These are phyloP conservation scores for Blastocystis hominis DNA, from an alignment of 352 stramenopile genomes.

Conservation along the genomic window DNA sequence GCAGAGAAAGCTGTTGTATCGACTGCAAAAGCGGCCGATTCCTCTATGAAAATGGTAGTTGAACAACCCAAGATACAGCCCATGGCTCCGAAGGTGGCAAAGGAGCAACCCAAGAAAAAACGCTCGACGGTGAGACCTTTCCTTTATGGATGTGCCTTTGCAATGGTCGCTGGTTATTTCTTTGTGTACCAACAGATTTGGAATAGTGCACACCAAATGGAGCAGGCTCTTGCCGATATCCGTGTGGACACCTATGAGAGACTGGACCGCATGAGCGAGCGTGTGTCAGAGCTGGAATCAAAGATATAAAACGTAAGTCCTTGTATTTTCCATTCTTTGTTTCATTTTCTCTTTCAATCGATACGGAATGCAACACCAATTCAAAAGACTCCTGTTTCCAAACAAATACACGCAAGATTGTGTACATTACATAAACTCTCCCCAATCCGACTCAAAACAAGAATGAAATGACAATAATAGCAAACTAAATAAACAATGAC, in stretches of 20 bases:
- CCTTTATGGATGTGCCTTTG: constrained; percentile 5
- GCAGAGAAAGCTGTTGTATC: background rate
- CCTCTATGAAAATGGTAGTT: background rate
- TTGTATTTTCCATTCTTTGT: background rate
- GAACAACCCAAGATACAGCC: too few species aligned
- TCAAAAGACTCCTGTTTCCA: too few species aligned
- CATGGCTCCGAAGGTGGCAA: background rate
- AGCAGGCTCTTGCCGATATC: constrained; percentile 39
- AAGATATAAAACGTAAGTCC: background rate
- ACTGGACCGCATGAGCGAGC: background rate
- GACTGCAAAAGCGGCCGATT: background rate
- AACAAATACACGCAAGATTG: too few species aligned
- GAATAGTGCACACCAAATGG: constrained; percentile 44
- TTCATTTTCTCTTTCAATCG: too few species aligned
- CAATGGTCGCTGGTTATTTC: constrained; percentile 39
- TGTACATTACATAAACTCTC: too few species aligned
- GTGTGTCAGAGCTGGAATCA: background rate
- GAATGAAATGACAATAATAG: too few species aligned
- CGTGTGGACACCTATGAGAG: constrained; percentile 29
- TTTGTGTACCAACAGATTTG: constrained; percentile 43
- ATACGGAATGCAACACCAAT: too few species aligned
- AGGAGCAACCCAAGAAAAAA: constrained; percentile 28
- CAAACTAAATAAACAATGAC: too few species aligned
- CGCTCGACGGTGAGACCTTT: constrained; percentile 9
- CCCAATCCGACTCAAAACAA: too few species aligned